Conservation (phyloP, 495 filamentous ascomycete genomes). For the Daldinia vernicosa region DNA sequence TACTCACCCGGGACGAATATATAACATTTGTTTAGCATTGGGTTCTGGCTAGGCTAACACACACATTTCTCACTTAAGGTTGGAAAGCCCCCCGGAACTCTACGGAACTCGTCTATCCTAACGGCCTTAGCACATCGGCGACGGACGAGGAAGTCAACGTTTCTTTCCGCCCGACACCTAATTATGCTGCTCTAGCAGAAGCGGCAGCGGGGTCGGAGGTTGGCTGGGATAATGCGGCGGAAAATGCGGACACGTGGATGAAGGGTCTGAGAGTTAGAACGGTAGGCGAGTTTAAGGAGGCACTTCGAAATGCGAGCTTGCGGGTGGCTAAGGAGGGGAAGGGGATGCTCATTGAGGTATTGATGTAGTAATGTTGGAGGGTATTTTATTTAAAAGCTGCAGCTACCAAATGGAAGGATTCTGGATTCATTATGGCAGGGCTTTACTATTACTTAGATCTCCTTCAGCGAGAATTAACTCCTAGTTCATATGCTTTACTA, state of each 20-base stretch:
- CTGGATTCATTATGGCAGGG: not conserved
- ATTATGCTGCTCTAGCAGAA: slow-evolving; percentile 39
- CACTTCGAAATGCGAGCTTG: slow-evolving; percentile 8
- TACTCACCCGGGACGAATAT: not conserved
- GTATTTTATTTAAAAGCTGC: not conserved
- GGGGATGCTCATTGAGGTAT: slow-evolving; percentile 38
- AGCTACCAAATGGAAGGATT: not conserved
- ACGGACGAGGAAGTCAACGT: slow-evolving; percentile 41
- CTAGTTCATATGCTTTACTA: not conserved
- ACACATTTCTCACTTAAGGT: slow-evolving; percentile 12
- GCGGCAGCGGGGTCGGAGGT: slow-evolving; percentile 36
- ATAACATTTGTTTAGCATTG: not conserved
- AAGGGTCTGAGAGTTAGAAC: slow-evolving; percentile 31
- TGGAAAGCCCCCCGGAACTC: slow-evolving; percentile 51
- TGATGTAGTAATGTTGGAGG: slow-evolving; percentile 5
- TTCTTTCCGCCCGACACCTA: slow-evolving; percentile 40
- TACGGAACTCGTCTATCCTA: slow-evolving; percentile 45
- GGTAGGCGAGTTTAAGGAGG: slow-evolving; percentile 30
- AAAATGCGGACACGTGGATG: slow-evolving; percentile 25
- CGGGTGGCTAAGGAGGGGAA: slow-evolving; percentile 29
- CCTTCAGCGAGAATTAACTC: not conserved
- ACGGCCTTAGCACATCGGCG: slow-evolving; percentile 34
- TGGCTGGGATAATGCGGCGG: slow-evolving; percentile 12
- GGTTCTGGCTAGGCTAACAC: not conserved
- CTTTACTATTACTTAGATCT: not conserved